Percentiles rank a stretch among this genome's conserved stretches.
Evolutionary conservation across 306 rosid genomes (phyloP).

Genomic region (Senna siamea): DNA sequence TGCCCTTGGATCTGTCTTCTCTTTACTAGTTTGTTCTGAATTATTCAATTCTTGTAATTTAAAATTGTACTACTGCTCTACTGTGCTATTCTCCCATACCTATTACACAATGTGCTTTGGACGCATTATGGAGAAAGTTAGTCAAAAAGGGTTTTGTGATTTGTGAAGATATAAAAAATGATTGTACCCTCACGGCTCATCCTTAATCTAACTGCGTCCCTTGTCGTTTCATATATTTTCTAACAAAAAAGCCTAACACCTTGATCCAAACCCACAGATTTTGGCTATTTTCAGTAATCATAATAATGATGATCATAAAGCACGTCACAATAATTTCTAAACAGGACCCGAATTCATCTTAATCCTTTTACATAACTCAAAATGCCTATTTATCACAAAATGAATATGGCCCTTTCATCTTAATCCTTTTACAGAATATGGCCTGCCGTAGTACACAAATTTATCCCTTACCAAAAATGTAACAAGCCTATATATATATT

Average conservation of each 20-base stretch:
- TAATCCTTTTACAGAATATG: background rate
- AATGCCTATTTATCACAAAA: background rate
- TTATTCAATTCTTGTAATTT: background rate
- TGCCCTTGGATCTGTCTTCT: slow-evolving; percentile 45
- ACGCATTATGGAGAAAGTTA: background rate
- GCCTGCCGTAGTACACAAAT: background rate
- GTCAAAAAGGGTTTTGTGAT: slow-evolving; percentile 19
- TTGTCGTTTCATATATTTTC: slow-evolving; percentile 39
- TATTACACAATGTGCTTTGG: slow-evolving; percentile 9
- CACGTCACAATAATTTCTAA: background rate
- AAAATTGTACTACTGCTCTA: background rate
- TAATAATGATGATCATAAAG: slow-evolving; percentile 1
- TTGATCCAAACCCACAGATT: slow-evolving; percentile 20
- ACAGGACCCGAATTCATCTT: background rate
- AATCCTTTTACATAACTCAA: slow-evolving; percentile 29
- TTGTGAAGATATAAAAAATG: slow-evolving; percentile 14
- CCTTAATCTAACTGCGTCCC: too few species aligned
- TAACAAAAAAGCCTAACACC: slow-evolving; percentile 1
- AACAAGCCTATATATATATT: too few species aligned
- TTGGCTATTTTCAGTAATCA: slow-evolving; percentile 36
- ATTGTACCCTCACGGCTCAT: slow-evolving; percentile 26
- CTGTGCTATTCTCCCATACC: background rate
- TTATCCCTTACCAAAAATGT: too few species aligned
- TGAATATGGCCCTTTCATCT: slow-evolving; percentile 3
- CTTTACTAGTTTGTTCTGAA: too few species aligned